Base-by-base conservation (phyloP, 2,329 filamentous ascomycete species). In the Colletotrichum cuscutae region DNA sequence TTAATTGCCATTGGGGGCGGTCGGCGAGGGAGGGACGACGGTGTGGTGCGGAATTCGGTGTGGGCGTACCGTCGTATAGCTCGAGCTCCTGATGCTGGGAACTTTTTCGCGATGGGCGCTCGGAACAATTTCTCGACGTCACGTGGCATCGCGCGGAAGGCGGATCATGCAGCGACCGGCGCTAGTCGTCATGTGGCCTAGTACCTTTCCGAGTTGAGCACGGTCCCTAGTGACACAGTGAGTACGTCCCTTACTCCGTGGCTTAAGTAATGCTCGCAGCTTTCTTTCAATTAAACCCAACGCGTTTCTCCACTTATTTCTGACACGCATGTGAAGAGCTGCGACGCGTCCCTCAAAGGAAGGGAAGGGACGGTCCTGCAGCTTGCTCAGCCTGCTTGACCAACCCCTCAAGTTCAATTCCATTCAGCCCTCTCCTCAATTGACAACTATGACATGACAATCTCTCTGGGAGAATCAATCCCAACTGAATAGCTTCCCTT, bases 61-160 rank as follows among this genome's bases (percentile, higher is more conserved):
- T 22, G 13, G 58, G 12, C 60, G 35, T 26, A 30, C 22, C 68
- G 68, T 71, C 60, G 59, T 52, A 62, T 52, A 62, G 65, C 64
- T 68, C 30, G 30, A 72, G 66, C 71, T 73, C 67, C 46, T 57
- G 49, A 65, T 65, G 59, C 65, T 71, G 22, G 61, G 71, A 73
- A 71, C 66, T 73, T 73, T 73, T 73, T 73, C 67, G 71, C 67
- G 71, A 73, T 71, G 32, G 65, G 37, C 70, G 67, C 56, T 60
- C 61, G 66, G 68, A 72, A 67, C 71, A 73, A 53, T 73, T 73
- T 73, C 65, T 69, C 12, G 42, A 67, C 32, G 71, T 73, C 71
- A 73, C 71, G 71, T 73, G 71, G 37, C n/a, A 35, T 13, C 71
- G 62, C 52, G 56, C 61, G 67, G 71, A 73, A 37, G 46, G 46